Evolutionary conservation across 257 asterid species (phyloP), one percentile per base, ranked within the genome.

Genomic region (Penstemon newberryi): DNA sequence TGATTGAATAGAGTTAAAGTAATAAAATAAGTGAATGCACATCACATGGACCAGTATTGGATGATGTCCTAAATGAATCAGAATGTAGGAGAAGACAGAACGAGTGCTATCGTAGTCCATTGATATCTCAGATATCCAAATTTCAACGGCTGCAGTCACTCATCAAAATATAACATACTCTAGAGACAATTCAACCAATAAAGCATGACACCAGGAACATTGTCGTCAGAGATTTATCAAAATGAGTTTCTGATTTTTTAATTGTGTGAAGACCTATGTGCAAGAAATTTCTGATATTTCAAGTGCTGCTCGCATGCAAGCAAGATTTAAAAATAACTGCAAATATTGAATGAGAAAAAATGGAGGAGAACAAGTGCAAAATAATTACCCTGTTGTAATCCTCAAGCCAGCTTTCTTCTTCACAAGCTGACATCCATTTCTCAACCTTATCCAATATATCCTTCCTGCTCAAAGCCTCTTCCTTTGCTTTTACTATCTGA

Each of bases 351-450:
- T 44, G 52, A 19, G 39, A 9, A 53, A 50, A 62, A 9, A 52
- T 47, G 13, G 46, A 46, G 63, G 64, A 42, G 42, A 41, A 41
- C 3, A 44, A 38, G 8, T 19, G 7, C 18, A 63, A 78, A 41
- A 33, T 7, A 49, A 60, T 73, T 85, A 94, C 99, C 93, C 96
- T 83, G 61, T 80, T 94, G 81, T 94, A 91, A 78, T 94, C 99
- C 73, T 94, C 99, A 64, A 91, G 96, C 97, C 97, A 91, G 72
- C 92, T 88, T 87, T 91, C 97, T 79, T 91, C 97, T 79, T 94
- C 97, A 79, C 99, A 94, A 71, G 97, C 86, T 18, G 96, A 84
- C 97, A 91, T 88, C 97, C 96, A 91, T 69, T 88, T 91, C 78
- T 91, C 99, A 78, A 94, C 99, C 83, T 94, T 94, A 65, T 91